phyloP scores from a whole-genome alignment of 257 asterid species.

The Nyctanthes arbortristis region DNA sequence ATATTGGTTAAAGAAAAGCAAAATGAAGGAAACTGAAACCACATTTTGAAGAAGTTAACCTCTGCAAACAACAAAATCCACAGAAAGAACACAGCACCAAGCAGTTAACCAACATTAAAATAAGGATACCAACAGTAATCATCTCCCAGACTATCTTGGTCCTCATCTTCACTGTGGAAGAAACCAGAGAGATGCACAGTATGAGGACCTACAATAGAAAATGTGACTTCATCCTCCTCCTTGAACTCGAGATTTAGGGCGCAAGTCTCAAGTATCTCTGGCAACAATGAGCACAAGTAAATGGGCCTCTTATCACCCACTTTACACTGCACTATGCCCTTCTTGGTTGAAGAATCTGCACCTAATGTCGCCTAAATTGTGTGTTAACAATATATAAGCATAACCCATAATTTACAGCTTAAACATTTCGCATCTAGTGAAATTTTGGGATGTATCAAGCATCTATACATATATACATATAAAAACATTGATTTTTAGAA shows the following conservation, averaged over 20 bases:
- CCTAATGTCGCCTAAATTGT: constrained; percentile 76
- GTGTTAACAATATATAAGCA: background rate
- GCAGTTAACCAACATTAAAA: background rate
- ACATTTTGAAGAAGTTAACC: background rate
- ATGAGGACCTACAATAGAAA: constrained; percentile 64
- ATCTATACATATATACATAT: too few relatives aligned
- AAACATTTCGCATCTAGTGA: background rate
- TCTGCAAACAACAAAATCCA: background rate
- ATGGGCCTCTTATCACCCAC: constrained; percentile 80
- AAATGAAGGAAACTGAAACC: background rate
- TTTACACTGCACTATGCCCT: constrained; percentile 66
- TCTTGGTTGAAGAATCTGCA: constrained; percentile 52
- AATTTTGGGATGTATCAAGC: background rate
- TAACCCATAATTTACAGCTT: background rate
- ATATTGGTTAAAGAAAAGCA: constrained; percentile 46
- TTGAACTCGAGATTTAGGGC: constrained; percentile 77
- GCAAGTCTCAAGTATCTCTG: constrained; percentile 71
- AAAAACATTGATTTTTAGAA: too few relatives aligned
- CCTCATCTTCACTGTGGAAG: constrained; percentile 51
- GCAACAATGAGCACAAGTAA: constrained; percentile 68
- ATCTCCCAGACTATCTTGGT: constrained; percentile 36
- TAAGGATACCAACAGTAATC: constrained; percentile 66
- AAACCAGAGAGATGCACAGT: constrained; percentile 85
- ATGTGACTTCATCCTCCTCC: constrained; percentile 78
- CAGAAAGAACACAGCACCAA: background rate